Evolutionary conservation across 768 basidiomycete genomes (phyloP), one percentile per base, ranked within the genome.

Genomic region (Cubamyces lactineus): DNA sequence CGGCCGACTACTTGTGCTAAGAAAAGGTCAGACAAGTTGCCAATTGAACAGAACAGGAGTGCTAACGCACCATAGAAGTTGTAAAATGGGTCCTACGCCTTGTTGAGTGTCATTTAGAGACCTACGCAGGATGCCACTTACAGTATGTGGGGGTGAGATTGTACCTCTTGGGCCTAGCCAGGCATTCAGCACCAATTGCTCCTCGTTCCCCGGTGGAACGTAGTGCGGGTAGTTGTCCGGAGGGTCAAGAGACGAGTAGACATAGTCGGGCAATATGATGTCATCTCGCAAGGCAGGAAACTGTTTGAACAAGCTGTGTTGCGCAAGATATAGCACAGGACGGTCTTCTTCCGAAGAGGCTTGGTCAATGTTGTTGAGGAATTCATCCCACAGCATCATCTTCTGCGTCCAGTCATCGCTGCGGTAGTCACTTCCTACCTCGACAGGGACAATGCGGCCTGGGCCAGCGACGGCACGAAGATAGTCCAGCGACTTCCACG

Each of bases 371-470:
- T 77, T 73, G 59, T 77, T 67, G 7, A 98, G 78, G 71, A 98
- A 95, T 1, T 78, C 79, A 39, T 90, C 86, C 86, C 94, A 97
- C 21, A 72, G 68, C 73, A 97, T 84, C 56, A 98, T 77, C 65
- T 76, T 75, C 72, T 96, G 96, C 0, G 82, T 82, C 97, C 97
- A 99, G 48, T 84, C 83, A 21, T 84, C 83, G 12, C 79, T 76
- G 28, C 92, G 86, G 74, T 98, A 98, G 70, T 95, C 90, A 38
- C 75, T 73, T 15, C 96, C 96, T 17, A 97, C 76, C 74, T 98
- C 96, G 7, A 98, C 87, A 5, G 96, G 97, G 1, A 98, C 89
- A 5, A 92, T 76, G 21, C 97, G 82, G 1, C 91, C 95, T 45
- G 84, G 84, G 15, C 97, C 97, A 2, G 89, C 84, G 0, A 86